Evolutionary conservation across 768 basidiomycete species (phyloP).

Genomic region (Mycena metata): DNA sequence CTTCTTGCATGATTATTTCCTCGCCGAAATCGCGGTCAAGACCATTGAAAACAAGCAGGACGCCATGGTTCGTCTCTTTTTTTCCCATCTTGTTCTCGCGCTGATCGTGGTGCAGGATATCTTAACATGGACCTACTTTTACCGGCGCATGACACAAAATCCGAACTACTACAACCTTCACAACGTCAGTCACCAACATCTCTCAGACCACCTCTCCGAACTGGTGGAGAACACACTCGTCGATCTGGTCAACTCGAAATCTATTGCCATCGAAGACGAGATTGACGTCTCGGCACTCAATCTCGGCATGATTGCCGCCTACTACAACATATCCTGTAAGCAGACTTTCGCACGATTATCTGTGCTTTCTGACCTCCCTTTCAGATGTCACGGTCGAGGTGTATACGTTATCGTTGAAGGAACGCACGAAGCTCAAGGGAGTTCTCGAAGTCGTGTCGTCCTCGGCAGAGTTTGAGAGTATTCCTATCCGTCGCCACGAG

Average conservation of each 20-base stretch:
- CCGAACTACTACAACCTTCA: conserved; percentile 96
- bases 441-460: conserved; percentile 97
- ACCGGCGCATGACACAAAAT: conserved; percentile 97
- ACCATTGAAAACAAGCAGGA: conserved; percentile 99
- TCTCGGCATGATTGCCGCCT: conserved; percentile 98
- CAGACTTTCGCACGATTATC: conserved; percentile 26
- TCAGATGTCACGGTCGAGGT: conserved; percentile 96
- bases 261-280: conserved; percentile 94
- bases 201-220: conserved; percentile 96
- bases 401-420: conserved; percentile 94
- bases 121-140: conserved; percentile 98
- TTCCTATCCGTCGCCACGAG: conserved; percentile 97
- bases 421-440: conserved; percentile 97
- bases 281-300: conserved; percentile 95
- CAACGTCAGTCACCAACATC: conserved; percentile 94
- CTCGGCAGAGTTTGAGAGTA: conserved; percentile 94
- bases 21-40: conserved; percentile 98
- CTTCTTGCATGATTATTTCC: conserved; percentile 95
- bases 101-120: conserved; percentile 73
- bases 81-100: not conserved
- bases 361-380: conserved; percentile 21
- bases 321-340: conserved; percentile 93
- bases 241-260: conserved; percentile 95
- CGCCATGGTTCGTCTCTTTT: conserved; percentile 74
- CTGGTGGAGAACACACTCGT: conserved; percentile 93